phyloP scores from a whole-genome alignment of 2,329 filamentous ascomycete genomes.

The Thelonectria olida region DNA sequence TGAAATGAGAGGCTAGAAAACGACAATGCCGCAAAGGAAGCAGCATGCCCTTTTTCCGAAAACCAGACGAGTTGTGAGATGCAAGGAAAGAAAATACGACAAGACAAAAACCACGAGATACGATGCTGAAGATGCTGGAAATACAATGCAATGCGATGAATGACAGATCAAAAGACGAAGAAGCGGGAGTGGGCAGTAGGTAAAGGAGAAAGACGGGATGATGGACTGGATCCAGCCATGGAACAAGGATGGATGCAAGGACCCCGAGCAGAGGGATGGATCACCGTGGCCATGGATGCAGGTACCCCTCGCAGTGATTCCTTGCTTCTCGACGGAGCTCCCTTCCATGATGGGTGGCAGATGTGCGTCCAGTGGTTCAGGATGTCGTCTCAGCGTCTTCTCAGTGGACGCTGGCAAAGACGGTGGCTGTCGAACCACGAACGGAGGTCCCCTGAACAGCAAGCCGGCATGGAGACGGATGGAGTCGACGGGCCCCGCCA shows the following conservation, averaged over 20 bases:
- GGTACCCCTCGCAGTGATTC: not conserved
- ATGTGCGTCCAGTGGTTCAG: not conserved
- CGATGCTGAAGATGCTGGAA: slow-evolving; percentile 27
- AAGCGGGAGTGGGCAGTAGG: not conserved
- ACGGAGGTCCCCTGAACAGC: slow-evolving; percentile 33
- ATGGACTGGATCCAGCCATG: slow-evolving; percentile 27
- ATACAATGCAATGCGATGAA: slow-evolving; percentile 30
- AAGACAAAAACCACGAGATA: slow-evolving; percentile 14
- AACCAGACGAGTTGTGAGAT: slow-evolving; percentile 19
- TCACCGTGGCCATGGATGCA: not conserved
- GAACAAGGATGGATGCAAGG: slow-evolving; percentile 27
- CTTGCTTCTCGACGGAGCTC: not conserved
- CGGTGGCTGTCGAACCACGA: slow-evolving; percentile 28
- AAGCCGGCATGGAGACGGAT: slow-evolving; percentile 10
- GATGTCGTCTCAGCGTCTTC: not conserved
- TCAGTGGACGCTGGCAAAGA: not conserved
- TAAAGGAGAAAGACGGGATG: slow-evolving; percentile 27
- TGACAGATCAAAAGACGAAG: slow-evolving; percentile 12
- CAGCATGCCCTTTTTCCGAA: slow-evolving; percentile 37
- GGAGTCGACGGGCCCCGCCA: not conserved
- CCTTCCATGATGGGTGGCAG: not conserved
- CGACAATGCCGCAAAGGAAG: slow-evolving; percentile 39
- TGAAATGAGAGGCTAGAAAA: slow-evolving; percentile 36
- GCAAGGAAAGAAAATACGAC: slow-evolving; percentile 18
- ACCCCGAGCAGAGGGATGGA: not conserved